Evolutionary conservation across 176 grass and related monocot genomes (phyloP), one percentile per base, ranked within the genome.

Genomic region (Paspalum vaginatum): DNA sequence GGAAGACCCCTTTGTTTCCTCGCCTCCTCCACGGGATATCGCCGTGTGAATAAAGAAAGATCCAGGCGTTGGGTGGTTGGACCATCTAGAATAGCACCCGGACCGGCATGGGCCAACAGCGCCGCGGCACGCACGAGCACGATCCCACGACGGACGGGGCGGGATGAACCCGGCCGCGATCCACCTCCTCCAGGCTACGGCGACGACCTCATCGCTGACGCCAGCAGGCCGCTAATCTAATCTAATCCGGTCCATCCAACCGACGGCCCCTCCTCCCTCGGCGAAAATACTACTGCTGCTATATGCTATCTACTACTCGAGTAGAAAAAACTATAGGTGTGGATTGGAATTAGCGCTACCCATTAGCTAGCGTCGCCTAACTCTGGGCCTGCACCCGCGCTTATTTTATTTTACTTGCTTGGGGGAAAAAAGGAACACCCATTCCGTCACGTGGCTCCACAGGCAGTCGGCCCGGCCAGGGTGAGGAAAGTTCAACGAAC

Each of bases 401-500:
- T 77, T 77, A 61, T 58, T 74, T 89, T 72, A 60, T 25, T 6
- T 22, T 59, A 51, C 70, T n/a, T n/a, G n/a, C 4, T 47, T 0
- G 8, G 17, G 8, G 11, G 53, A 55, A 72, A 49, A 17, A 60
- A 60, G 17, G 18, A 4, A 0, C 9, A 12, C 3, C 50, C 79
- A 74, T 82, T 89, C 79, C 67, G 14, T 72, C 87, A 92, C 90
- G 87, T 93, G 93, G 71, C 32, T 61, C 42, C 47, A 47, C n/a
- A n/a, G n/a, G n/a, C n/a, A n/a, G n/a, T n/a, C n/a, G 32, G 32
- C 32, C 32, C 32, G 3, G 32, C 32, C 32, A 32, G 32, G 61
- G 52, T 4, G 4, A 67, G 76, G 90, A 90, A 93, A 84, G 70
- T 96, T 84, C 93, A 88, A 81, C 82, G 93, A 93, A 96, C 47